Conservation (phyloP, 2,329 filamentous ascomycete species). For the Dothideomycetidae sp. region DNA sequence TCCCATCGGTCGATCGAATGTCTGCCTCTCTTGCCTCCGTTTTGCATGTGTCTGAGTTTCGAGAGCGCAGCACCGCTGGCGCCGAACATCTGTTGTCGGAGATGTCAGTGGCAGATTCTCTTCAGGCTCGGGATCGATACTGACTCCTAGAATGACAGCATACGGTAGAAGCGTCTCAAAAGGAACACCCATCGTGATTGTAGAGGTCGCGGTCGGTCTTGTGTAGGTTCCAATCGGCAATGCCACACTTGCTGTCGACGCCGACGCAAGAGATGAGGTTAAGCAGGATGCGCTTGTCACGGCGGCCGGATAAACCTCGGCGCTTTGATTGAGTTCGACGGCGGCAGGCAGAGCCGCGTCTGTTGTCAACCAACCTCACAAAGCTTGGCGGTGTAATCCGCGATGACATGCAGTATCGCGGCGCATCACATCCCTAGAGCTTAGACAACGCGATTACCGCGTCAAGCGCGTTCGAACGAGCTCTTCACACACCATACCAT, state of each 20-base stretch:
- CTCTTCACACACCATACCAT: too few relatives aligned
- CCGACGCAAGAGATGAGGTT: not conserved
- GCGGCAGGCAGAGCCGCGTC: too few relatives aligned
- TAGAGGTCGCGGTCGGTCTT: too few relatives aligned
- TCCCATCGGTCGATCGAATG: constrained; percentile 51
- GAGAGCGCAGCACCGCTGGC: constrained; percentile 44
- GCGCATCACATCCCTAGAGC: constrained; percentile 3
- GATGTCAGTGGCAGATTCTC: constrained; percentile 10
- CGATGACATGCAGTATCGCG: not conserved
- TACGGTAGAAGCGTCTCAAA: constrained; percentile 53
- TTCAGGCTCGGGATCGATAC: constrained; percentile 19
- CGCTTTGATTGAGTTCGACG: too few relatives aligned
- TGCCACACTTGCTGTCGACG: too few relatives aligned
- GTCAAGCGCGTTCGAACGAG: too few relatives aligned
- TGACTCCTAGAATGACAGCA: constrained; percentile 47
- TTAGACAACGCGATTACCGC: constrained; percentile 2
- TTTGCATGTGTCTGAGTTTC: constrained; percentile 44
- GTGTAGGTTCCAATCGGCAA: too few relatives aligned
- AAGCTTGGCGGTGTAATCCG: not conserved
- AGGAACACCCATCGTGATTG: constrained; percentile 45
- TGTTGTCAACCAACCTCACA: not conserved
- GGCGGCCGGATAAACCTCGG: constrained; percentile 4
- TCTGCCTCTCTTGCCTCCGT: constrained; percentile 47
- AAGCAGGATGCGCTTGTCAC: not conserved
- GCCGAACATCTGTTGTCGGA: constrained; percentile 41